Conservation (phyloP, 768 basidiomycete species). For the Leccinum olivaceopallidum region DNA sequence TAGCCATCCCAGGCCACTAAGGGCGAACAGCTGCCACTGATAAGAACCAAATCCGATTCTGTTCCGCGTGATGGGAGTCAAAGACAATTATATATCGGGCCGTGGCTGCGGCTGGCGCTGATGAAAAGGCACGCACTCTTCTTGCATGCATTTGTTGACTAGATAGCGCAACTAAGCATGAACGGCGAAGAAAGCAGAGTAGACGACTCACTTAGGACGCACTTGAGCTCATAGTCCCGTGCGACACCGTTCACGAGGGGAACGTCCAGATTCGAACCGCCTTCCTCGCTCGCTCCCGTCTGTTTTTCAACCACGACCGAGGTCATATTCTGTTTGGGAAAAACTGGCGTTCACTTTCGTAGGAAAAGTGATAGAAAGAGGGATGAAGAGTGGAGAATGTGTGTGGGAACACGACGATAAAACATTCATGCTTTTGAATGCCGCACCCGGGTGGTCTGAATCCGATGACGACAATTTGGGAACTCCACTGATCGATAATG, state of each 20-base stretch:
- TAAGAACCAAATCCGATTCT: conserved; percentile 54
- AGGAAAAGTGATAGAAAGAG: not conserved
- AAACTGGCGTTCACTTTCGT: not conserved
- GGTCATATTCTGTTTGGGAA: conserved; percentile 4
- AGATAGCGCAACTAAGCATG: not conserved
- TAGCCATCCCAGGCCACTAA: conserved; percentile 50
- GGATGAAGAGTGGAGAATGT: not conserved
- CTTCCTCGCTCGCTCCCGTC: conserved; percentile 14
- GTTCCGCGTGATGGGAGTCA: not conserved
- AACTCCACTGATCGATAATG: conserved; percentile 1
- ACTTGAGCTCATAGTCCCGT: conserved; percentile 36
- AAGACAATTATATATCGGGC: not conserved
- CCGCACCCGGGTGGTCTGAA: not conserved
- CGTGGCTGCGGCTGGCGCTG: not conserved
- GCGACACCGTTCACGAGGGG: conserved; percentile 27
- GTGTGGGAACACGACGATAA: conserved; percentile 10
- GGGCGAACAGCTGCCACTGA: conserved; percentile 47
- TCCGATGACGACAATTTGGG: conserved; percentile 4
- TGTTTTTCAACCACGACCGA: conserved; percentile 21
- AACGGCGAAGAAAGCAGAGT: not conserved
- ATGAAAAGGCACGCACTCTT: conserved; percentile 37
- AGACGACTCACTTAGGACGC: conserved; percentile 28
- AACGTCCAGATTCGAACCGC: conserved; percentile 3
- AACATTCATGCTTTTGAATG: conserved; percentile 12
- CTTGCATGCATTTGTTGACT: conserved; percentile 49